These are phyloP conservation scores for Lentinula detonsa DNA, from an alignment of 768 basidiomycete genomes.

Conservation along the genomic window DNA sequence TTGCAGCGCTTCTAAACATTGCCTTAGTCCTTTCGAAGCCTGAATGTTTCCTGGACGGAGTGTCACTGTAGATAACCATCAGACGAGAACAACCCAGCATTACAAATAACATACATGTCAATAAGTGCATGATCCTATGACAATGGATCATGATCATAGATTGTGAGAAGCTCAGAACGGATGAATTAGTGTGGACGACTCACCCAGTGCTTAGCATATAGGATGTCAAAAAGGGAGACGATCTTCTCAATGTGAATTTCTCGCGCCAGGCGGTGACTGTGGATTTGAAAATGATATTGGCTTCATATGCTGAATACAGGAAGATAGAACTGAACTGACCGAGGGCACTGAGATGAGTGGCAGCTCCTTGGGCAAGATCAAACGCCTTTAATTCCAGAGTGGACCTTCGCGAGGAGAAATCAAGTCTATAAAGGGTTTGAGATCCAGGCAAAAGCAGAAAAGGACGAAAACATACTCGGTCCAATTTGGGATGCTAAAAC, in stretches of 20 bases:
- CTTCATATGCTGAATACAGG: neutral
- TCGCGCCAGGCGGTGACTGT: constrained; percentile 58
- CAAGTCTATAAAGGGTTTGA: constrained; percentile 24
- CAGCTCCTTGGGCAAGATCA: constrained; percentile 70
- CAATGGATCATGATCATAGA: constrained; percentile 7
- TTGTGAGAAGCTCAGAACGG: constrained; percentile 6
- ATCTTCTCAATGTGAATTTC: constrained; percentile 51
- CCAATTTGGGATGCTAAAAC: constrained; percentile 66
- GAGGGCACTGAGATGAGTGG: constrained; percentile 61
- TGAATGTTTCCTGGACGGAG: constrained; percentile 68
- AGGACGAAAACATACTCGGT: constrained; percentile 40
- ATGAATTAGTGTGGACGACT: constrained; percentile 19
- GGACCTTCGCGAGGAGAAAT: constrained; percentile 38
- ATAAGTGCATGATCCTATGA: constrained; percentile 71
- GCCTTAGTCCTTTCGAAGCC: constrained; percentile 58
- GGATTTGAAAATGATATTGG: neutral
- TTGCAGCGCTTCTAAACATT: constrained; percentile 56
- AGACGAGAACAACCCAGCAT: neutral
- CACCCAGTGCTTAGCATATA: constrained; percentile 71
- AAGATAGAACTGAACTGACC: constrained; percentile 26
- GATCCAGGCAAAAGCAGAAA: neutral
- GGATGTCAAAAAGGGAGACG: constrained; percentile 62
- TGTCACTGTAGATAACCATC: constrained; percentile 40
- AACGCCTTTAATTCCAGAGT: constrained; percentile 59
- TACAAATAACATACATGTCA: constrained; percentile 46